Conservation (phyloP, 257 asterid species). For the Penstemon barbatus region DNA sequence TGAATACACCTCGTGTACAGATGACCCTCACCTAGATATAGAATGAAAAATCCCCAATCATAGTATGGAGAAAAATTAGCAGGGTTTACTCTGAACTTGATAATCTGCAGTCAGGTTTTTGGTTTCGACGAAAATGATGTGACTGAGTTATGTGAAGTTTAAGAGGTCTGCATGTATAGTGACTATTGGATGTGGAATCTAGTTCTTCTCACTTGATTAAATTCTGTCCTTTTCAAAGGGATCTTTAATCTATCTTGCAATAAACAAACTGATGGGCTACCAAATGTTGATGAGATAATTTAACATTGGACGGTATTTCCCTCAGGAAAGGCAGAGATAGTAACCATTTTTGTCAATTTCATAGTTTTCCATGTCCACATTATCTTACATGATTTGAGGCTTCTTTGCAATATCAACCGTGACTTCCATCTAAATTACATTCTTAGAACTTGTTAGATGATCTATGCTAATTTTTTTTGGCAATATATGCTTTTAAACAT, state of each 20-base stretch:
- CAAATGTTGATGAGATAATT: neutral
- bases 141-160: slow-evolving; percentile 14
- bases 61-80: slow-evolving; percentile 5
- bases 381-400: neutral
- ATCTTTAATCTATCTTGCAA: neutral
- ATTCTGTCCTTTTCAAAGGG: neutral
- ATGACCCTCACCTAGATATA: slow-evolving; percentile 23
- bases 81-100: slow-evolving; percentile 7
- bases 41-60: slow-evolving; percentile 1
- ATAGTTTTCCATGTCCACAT: neutral
- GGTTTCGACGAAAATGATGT: neutral
- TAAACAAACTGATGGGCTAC: neutral
- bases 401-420: slow-evolving; percentile 9
- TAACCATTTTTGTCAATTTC: slow-evolving; percentile 4
- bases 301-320: neutral
- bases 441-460: too few species aligned
- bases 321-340: neutral
- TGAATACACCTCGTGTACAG: slow-evolving; percentile 17
- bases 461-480: too few species aligned
- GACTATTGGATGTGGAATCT: neutral
- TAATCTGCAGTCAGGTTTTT: neutral
- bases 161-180: neutral
- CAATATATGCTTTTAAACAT: too few species aligned
- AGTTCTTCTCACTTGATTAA: neutral
- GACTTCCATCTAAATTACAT: neutral